Evolutionary conservation across 257 asterid species (phyloP).

Genomic region (Nyctanthes arbortristis): DNA sequence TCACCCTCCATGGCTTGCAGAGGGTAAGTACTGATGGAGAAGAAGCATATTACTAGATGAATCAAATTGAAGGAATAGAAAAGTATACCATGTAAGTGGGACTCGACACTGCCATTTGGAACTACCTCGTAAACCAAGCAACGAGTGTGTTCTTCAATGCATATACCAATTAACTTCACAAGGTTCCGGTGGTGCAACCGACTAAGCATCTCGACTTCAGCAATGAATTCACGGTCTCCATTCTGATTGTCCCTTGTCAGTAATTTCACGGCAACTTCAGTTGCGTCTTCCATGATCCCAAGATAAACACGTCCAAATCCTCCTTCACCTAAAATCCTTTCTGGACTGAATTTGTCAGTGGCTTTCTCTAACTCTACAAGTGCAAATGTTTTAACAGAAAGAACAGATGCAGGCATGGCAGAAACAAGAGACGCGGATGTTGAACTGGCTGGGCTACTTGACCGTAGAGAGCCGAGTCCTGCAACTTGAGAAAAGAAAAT

Average conservation of each 20-base stretch:
- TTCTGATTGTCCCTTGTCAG: slow-evolving; percentile 77
- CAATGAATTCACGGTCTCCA: slow-evolving; percentile 94
- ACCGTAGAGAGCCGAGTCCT: slow-evolving; percentile 75
- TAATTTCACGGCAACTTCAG: slow-evolving; percentile 83
- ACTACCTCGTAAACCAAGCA: slow-evolving; percentile 94
- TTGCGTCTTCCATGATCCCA: slow-evolving; percentile 74
- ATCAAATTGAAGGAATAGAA: slow-evolving; percentile 6
- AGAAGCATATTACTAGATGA: slow-evolving; percentile 8
- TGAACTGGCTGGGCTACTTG: slow-evolving; percentile 90
- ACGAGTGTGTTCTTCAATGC: slow-evolving; percentile 70
- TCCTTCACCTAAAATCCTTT: slow-evolving; percentile 89
- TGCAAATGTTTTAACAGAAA: slow-evolving; percentile 85
- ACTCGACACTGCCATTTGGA: slow-evolving; percentile 94
- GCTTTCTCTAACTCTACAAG: slow-evolving; percentile 86
- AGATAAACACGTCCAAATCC: slow-evolving; percentile 98
- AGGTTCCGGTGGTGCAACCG: slow-evolving; percentile 98
- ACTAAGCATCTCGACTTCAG: slow-evolving; percentile 98
- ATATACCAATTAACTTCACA: slow-evolving; percentile 94
- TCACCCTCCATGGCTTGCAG: no score
- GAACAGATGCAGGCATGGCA: slow-evolving; percentile 80
- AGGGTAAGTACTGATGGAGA: not conserved
- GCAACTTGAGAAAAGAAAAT: slow-evolving; percentile 21
- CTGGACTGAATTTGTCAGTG: slow-evolving; percentile 77
- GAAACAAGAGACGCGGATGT: slow-evolving; percentile 74
- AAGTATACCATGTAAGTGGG: slow-evolving; percentile 86